Percentiles rank a stretch among this genome's conserved stretches.
phyloP scores from a whole-genome alignment of 2,329 filamentous ascomycete species.

The Aureobasidium pullulans region DNA sequence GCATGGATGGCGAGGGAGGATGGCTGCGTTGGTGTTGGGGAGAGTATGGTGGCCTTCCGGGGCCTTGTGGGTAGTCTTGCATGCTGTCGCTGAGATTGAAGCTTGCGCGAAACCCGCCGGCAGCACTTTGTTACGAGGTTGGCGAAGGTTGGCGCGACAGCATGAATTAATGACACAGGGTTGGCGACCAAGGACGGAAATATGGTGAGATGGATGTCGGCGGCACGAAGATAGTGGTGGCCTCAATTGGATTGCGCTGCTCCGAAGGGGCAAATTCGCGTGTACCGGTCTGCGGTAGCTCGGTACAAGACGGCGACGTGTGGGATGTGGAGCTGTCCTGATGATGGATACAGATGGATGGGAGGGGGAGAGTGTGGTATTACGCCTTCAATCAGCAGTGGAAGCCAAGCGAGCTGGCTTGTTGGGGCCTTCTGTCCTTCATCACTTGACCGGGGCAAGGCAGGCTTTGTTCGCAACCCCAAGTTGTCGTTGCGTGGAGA shows the following conservation, averaged over 20 bases:
- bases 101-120: not conserved
- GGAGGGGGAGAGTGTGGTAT: not conserved
- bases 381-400: not conserved
- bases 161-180: not conserved
- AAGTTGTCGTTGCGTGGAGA: not conserved
- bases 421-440: not conserved
- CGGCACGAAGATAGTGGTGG: not conserved
- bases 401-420: not conserved
- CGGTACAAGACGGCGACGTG: conserved; percentile 2
- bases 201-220: not conserved
- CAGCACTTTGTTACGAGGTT: not conserved
- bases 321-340: not conserved
- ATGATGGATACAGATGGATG: not conserved
- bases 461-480: not conserved
- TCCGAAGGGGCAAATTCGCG: conserved; percentile 10
- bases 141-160: not conserved
- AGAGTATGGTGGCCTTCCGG: conserved; percentile 21
- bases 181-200: not conserved
- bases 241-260: not conserved
- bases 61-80: conserved; percentile 1
- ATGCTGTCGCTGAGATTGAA: not conserved
- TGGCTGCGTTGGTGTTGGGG: conserved; percentile 24
- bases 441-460: not conserved
- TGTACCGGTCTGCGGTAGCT: conserved; percentile 6
- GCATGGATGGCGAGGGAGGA: conserved; percentile 30